Evolutionary conservation across 2,329 filamentous ascomycete species (phyloP).

Genomic region (Apiospora arundinis): DNA sequence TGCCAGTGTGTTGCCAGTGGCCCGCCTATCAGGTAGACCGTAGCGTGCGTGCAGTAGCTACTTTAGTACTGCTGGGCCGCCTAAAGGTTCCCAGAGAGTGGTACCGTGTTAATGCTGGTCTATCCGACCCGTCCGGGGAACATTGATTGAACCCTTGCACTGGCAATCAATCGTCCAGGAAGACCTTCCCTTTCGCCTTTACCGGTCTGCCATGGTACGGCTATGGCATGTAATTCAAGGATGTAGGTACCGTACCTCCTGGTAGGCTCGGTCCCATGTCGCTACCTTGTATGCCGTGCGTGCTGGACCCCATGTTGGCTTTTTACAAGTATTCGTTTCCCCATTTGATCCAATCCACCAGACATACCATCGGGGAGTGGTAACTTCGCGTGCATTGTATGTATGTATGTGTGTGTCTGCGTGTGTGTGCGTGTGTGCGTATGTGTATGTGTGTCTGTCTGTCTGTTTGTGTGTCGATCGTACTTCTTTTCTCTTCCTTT

Average conservation of each 20-base stretch:
- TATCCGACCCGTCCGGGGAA: constrained; percentile 19
- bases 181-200: constrained; percentile 1
- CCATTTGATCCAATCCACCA: not conserved
- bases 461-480: not conserved
- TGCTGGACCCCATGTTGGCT: constrained; percentile 18
- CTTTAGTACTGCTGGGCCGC: constrained; percentile 6
- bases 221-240: not conserved
- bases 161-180: not conserved
- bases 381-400: constrained; percentile 5
- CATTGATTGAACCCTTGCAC: constrained; percentile 16
- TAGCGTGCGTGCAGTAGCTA: not conserved
- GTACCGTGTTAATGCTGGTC: not conserved
- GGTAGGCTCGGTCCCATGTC: constrained; percentile 14
- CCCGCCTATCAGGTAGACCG: constrained; percentile 3
- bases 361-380: not conserved
- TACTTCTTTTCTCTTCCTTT: not conserved
- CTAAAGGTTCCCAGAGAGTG: constrained; percentile 10
- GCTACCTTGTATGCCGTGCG: not conserved
- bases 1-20: not conserved
- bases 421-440: no score
- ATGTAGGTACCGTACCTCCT: not conserved
- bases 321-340: not conserved
- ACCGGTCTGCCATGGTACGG: not conserved
- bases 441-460: no score
- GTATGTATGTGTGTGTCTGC: not conserved